A percentile compares a stretch with the other conserved stretches of the same genome.
Conservation (phyloP, 306 rosid species). For the Cicer cuneatum region DNA sequence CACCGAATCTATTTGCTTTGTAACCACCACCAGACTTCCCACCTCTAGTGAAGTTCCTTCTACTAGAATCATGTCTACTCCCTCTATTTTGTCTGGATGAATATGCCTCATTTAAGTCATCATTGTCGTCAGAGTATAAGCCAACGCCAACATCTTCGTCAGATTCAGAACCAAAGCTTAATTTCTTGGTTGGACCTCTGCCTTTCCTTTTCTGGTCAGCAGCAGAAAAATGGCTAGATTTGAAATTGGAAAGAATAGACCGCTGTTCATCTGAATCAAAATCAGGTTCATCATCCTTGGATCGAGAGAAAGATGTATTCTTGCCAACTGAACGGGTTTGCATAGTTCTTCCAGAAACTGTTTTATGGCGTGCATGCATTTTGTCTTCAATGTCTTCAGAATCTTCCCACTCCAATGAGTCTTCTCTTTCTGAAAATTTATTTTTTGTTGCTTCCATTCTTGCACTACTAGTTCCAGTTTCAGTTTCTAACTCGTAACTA, state of each 20-base stretch:
- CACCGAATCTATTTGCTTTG: constrained; percentile 51
- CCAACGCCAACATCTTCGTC: constrained; percentile 71
- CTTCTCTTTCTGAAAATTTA: constrained; percentile 66
- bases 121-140: constrained; percentile 77
- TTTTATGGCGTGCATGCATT: constrained; percentile 36
- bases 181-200: constrained; percentile 57
- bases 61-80: constrained; percentile 46
- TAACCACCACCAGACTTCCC: constrained; percentile 51
- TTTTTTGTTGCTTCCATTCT: constrained; percentile 53
- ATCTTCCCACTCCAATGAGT: constrained; percentile 59
- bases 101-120: constrained; percentile 50
- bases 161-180: constrained; percentile 90
- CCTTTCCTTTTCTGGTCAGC: constrained; percentile 56
- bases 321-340: constrained; percentile 45
- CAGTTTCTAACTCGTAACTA: constrained; percentile 77
- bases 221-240: constrained; percentile 66
- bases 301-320: constrained; percentile 56
- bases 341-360: constrained; percentile 46
- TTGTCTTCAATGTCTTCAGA: constrained; percentile 45
- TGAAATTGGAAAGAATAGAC: constrained; percentile 64
- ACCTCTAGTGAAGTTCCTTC: constrained; percentile 50
- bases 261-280: constrained; percentile 56
- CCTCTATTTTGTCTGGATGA: constrained; percentile 56
- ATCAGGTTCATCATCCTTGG: constrained; percentile 67
- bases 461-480: constrained; percentile 48